Evolutionary conservation across 257 asterid genomes (phyloP).

Genomic region (Ilex asprella): DNA sequence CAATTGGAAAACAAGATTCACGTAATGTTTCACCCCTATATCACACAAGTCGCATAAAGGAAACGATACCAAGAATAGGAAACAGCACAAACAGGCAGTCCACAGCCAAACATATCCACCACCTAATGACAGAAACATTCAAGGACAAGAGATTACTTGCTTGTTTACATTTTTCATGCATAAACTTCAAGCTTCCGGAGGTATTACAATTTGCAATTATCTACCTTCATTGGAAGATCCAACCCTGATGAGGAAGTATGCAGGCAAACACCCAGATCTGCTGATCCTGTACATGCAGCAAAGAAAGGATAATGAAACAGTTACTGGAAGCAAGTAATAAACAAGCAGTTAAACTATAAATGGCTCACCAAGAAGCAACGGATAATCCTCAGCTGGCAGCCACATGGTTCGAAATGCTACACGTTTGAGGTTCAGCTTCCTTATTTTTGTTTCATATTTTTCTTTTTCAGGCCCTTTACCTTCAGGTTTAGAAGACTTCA

Average conservation of each 20-base stretch:
- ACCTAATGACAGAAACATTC: conserved; percentile 43
- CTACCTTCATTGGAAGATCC: conserved; percentile 96
- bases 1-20: neutral
- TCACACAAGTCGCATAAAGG: neutral
- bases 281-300: conserved; percentile 56
- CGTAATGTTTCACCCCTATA: neutral
- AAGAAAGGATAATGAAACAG: conserved; percentile 14
- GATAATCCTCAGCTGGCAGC: conserved; percentile 94
- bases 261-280: conserved; percentile 90
- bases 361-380: conserved; percentile 83
- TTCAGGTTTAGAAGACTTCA: conserved; percentile 18
- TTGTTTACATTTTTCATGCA: conserved; percentile 1
- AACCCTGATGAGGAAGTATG: conserved; percentile 96
- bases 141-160: conserved; percentile 5
- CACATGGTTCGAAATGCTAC: conserved; percentile 97
- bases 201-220: neutral
- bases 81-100: conserved; percentile 94
- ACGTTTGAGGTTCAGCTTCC: conserved; percentile 75
- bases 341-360: conserved; percentile 7
- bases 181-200: neutral
- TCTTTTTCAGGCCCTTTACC: conserved; percentile 99
- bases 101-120: conserved; percentile 98
- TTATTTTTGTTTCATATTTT: conserved; percentile 75
- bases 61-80: conserved; percentile 87
- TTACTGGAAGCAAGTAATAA: neutral